Evolutionary conservation across 1,284 basidiomycete genomes (phyloP).

Genomic region (Tylopilus sp.): DNA sequence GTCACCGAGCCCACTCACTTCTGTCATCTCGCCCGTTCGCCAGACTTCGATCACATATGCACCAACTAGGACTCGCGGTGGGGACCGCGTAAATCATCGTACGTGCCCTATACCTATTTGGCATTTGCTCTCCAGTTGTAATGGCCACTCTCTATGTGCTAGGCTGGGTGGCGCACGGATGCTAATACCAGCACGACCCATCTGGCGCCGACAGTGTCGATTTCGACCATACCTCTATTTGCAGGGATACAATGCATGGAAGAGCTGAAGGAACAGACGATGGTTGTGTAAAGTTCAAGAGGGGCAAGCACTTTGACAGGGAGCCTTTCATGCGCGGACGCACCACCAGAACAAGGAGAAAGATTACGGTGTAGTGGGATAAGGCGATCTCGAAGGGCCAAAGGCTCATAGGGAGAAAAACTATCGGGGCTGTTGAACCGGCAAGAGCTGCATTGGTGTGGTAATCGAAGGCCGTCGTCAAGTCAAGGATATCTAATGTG

Average conservation of each 20-base stretch:
- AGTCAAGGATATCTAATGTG: too few relatives aligned
- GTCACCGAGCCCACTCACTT: constrained; percentile 50
- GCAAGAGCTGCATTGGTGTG: not conserved
- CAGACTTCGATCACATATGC: constrained; percentile 47
- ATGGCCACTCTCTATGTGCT: not conserved
- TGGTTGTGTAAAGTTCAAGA: constrained; percentile 90
- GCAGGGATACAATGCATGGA: constrained; percentile 88
- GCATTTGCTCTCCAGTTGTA: not conserved
- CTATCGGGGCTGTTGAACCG: not conserved
- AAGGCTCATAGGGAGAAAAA: constrained; percentile 4
- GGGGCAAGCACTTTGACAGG: constrained; percentile 78
- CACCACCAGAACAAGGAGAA: constrained; percentile 11
- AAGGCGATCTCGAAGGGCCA: constrained; percentile 1
- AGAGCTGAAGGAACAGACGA: constrained; percentile 63
- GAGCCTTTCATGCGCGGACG: constrained; percentile 39
- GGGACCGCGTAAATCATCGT: constrained; percentile 59
- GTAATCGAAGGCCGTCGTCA: too few relatives aligned
- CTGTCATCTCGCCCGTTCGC: constrained; percentile 68
- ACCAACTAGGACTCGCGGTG: constrained; percentile 30
- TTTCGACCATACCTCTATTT: constrained; percentile 66
- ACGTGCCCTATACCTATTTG: constrained; percentile 40
- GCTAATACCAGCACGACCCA: constrained; percentile 58
- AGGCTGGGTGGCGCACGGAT: constrained; percentile 65
- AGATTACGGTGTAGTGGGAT: not conserved
- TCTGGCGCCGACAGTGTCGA: constrained; percentile 48